phyloP scores from a whole-genome alignment of 2,329 filamentous ascomycete species.

The Fusarium sp. region DNA sequence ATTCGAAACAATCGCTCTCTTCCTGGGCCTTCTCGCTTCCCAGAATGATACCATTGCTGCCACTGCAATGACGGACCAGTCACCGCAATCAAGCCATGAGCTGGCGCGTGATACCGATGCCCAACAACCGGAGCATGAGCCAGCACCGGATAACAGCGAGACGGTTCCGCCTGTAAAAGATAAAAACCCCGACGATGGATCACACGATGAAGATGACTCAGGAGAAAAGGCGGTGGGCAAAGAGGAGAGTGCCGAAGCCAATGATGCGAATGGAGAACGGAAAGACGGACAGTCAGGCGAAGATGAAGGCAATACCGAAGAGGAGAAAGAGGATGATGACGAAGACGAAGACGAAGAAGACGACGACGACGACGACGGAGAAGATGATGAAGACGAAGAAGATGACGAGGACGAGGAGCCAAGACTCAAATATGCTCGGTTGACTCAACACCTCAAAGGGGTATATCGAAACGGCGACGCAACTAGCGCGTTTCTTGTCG shows the following conservation, averaged over 20 bases:
- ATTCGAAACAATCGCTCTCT: slow-evolving; percentile 22
- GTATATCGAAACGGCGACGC: slow-evolving; percentile 96
- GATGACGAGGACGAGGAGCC: slow-evolving; percentile 88
- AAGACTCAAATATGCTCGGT: slow-evolving; percentile 88
- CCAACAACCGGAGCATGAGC: slow-evolving; percentile 38
- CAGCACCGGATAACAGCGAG: slow-evolving; percentile 29
- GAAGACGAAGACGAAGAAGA: slow-evolving; percentile 58
- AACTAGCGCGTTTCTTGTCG: slow-evolving; percentile 89
- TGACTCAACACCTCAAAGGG: slow-evolving; percentile 82
- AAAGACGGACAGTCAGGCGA: slow-evolving; percentile 42
- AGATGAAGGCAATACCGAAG: slow-evolving; percentile 28
- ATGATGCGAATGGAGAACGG: slow-evolving; percentile 20
- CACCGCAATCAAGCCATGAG: slow-evolving; percentile 53
- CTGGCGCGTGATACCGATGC: slow-evolving; percentile 37
- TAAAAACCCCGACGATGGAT: slow-evolving; percentile 32
- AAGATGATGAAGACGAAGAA: slow-evolving; percentile 73
- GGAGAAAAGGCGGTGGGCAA: slow-evolving; percentile 50
- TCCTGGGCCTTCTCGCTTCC: slow-evolving; percentile 27
- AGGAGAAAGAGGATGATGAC: slow-evolving; percentile 35
- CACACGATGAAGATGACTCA: slow-evolving; percentile 55
- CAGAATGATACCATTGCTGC: slow-evolving; percentile 51
- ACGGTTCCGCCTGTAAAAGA: slow-evolving; percentile 10
- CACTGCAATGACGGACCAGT: slow-evolving; percentile 59
- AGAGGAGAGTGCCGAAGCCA: slow-evolving; percentile 3
- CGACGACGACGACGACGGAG: slow-evolving; percentile 71